These are phyloP conservation scores for Microbotryum lychnidis-dioicae DNA, from an alignment of 1,284 basidiomycete species.

Conservation along the genomic window DNA sequence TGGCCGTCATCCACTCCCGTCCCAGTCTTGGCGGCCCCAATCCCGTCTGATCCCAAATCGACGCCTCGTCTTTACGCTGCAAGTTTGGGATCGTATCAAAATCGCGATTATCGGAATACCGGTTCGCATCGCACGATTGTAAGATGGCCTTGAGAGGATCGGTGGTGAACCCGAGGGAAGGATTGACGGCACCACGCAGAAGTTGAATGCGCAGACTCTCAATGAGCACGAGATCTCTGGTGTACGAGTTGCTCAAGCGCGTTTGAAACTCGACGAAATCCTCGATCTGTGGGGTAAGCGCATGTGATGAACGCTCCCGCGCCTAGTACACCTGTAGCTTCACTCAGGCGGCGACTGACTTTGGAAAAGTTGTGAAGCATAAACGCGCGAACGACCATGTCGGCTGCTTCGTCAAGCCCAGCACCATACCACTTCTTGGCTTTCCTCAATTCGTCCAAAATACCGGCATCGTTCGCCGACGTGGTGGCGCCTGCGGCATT, in stretches of 20 bases:
- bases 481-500: slow-evolving; percentile 1
- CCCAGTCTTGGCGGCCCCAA: slow-evolving; percentile 53
- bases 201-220: slow-evolving; percentile 73
- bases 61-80: slow-evolving; percentile 51
- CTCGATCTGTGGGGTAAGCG: slow-evolving; percentile 67
- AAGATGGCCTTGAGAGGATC: background rate
- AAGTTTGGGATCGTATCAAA: slow-evolving; percentile 66
- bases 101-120: slow-evolving; percentile 73
- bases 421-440: slow-evolving; percentile 16
- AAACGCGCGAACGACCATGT: slow-evolving; percentile 43
- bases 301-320: slow-evolving; percentile 66
- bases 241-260: slow-evolving; percentile 65
- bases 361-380: slow-evolving; percentile 7
- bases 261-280: slow-evolving; percentile 72
- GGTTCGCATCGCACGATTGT: slow-evolving; percentile 38
- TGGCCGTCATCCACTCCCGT: too few species aligned
- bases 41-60: slow-evolving; percentile 55
- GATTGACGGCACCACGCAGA: slow-evolving; percentile 50
- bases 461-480: slow-evolving; percentile 51
- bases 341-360: slow-evolving; percentile 25
- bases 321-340: slow-evolving; percentile 54
- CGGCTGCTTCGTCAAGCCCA: slow-evolving; percentile 19
- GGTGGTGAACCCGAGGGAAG: slow-evolving; percentile 1
- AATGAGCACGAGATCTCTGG: slow-evolving; percentile 65
- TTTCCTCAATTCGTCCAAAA: slow-evolving; percentile 42